Evolutionary conservation across 2,329 filamentous ascomycete species (phyloP), one percentile per base, ranked within the genome.

Genomic region (Magnaporthiopsis rhizophila): DNA sequence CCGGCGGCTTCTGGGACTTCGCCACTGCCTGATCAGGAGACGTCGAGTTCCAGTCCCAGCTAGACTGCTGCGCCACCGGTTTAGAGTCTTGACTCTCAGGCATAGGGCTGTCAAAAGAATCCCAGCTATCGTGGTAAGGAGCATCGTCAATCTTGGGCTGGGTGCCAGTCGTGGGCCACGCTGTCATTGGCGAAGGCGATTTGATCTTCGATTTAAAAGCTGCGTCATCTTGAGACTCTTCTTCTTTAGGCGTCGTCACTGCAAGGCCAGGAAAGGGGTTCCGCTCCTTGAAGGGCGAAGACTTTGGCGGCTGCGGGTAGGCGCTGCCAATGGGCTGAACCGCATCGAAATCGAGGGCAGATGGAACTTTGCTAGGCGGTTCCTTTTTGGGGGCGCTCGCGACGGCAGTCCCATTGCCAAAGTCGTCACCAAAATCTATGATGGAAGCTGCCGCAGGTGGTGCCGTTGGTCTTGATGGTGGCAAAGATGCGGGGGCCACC

Each of bases 241-340:
- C 68, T 18, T 72, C 71, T 28, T 73, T 72, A 2, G 78, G 77
- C 2, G 79, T 81, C 61, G 80, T 77, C 57, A 85, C 72, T 4
- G 75, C 76, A 18, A 84, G 72, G 2, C 80, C 79, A 1, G 79
- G 77, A 66, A 83, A 84, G 0, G 82, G 81, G 65, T 83, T 85
- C 57, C 81, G 78, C 21, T 82, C 78, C 53, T 81, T 79, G 65
- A 82, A 84, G 1, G 82, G 82, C 0, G 81, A 80, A 6, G 82
- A 82, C 69, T 79, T 83, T 11, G 81, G 78, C 2, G 79, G 76
- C 66, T 80, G 78, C 2, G 80, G 77, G 68, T 82, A 81, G 50
- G n/a, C n/a, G 56, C 50, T 63, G 13, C 34, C 32, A 73, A 67
- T 38, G 64, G 45, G n/a, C 18, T 53, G 18, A 24, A 53, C 45